Evolutionary conservation across 2,329 filamentous ascomycete genomes (phyloP).

Genomic region (Aspergillus persii): DNA sequence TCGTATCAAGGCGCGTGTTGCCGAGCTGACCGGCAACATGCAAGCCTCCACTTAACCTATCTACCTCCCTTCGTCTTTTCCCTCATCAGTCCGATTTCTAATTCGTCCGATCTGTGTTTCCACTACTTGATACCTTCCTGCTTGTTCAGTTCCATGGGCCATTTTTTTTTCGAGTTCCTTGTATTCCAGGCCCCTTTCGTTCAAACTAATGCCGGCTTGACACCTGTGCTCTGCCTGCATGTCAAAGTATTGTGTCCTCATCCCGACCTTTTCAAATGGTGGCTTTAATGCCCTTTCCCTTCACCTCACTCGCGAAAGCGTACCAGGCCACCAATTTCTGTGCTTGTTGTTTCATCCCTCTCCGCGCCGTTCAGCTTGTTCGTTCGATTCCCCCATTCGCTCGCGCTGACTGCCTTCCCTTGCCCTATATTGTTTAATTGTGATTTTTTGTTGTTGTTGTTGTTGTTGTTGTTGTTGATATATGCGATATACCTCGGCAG

Average conservation of each 20-base stretch:
- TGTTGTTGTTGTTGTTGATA: constrained; percentile 13
- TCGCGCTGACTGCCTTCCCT: constrained; percentile 17
- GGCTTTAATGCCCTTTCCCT: background rate
- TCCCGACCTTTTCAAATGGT: background rate
- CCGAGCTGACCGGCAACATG: constrained; percentile 85
- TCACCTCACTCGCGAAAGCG: background rate
- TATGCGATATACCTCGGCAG: constrained; percentile 19
- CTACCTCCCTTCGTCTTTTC: background rate
- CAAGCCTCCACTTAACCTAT: constrained; percentile 45
- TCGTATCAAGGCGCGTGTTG: constrained; percentile 95
- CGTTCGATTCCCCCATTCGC: constrained; percentile 33
- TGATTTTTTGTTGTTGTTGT: constrained; percentile 7
- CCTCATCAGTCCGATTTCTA: background rate
- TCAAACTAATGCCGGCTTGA: background rate
- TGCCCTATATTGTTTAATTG: background rate
- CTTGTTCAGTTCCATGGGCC: background rate
- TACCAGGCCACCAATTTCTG: constrained; percentile 4
- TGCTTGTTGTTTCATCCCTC: constrained; percentile 15
- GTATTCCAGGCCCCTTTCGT: background rate
- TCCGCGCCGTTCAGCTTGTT: constrained; percentile 23
- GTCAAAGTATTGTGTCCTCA: background rate
- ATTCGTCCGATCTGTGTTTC: background rate
- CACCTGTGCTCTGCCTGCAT: background rate
- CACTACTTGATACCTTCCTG: background rate
- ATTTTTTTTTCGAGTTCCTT: background rate